phyloP scores from a whole-genome alignment of 2,329 filamentous ascomycete genomes.

The Penicillium sp. region DNA sequence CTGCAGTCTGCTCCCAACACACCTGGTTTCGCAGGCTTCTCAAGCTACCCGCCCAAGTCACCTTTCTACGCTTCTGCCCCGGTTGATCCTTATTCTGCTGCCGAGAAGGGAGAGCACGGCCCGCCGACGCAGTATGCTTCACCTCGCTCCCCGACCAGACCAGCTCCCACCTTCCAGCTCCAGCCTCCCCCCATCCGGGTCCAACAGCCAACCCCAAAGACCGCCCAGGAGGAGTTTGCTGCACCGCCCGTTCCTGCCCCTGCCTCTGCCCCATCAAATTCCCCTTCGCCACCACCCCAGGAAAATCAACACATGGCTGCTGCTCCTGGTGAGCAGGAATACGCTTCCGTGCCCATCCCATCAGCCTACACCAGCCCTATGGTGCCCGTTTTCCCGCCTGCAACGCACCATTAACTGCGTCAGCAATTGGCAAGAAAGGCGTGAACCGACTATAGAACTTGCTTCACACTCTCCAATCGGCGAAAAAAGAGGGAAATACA shows the following conservation, averaged over 20 bases:
- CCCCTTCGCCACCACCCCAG: constrained; percentile 22
- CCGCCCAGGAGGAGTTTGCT: constrained; percentile 58
- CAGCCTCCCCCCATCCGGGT: constrained; percentile 77
- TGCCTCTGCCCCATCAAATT: constrained; percentile 20
- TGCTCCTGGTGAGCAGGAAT: constrained; percentile 74
- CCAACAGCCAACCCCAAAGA: constrained; percentile 68
- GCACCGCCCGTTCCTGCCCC: constrained; percentile 21
- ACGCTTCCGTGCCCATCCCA: constrained; percentile 82
- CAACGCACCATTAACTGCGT: constrained; percentile 16
- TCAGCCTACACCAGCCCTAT: constrained; percentile 63
- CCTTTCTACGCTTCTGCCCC: constrained; percentile 36
- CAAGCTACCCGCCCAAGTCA: constrained; percentile 57
- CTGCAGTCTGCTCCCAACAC: constrained; percentile 91
- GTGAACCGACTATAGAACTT: too few species aligned
- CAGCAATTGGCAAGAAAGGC: too few species aligned
- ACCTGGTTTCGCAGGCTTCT: constrained; percentile 59
- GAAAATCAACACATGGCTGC: constrained; percentile 59
- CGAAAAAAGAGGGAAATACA: too few species aligned
- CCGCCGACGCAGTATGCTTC: constrained; percentile 50
- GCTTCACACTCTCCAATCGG: too few species aligned
- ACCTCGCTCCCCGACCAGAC: constrained; percentile 56
- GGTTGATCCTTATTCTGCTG: constrained; percentile 43
- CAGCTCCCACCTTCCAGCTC: constrained; percentile 67
- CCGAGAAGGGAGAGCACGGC: constrained; percentile 49
- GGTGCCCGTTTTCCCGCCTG: constrained; percentile 38